Percentiles rank a stretch among this genome's conserved stretches.
Conservation (phyloP, 352 stramenopile genomes). For the Globisporangium heterothallicum region DNA sequence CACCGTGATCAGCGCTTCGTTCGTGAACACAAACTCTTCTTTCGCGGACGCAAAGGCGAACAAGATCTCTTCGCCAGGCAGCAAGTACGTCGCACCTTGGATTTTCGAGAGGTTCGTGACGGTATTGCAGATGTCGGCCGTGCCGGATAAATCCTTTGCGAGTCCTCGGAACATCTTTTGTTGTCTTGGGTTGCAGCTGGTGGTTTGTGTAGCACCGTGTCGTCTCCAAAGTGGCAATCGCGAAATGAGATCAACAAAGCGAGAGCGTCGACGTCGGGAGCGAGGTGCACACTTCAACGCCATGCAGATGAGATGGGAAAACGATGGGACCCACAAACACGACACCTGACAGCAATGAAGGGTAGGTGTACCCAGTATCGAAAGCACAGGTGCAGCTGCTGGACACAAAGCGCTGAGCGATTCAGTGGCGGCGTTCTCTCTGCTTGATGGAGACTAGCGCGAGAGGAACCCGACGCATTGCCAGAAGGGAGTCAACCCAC, state of each 20-base stretch:
- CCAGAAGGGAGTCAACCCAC: no score
- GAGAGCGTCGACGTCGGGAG: not conserved
- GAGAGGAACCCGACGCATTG: no score
- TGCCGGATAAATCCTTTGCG: slow-evolving; percentile 40
- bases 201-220: no score
- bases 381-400: not conserved
- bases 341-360: no score
- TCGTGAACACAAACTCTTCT: slow-evolving; percentile 67
- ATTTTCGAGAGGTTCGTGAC: slow-evolving; percentile 41
- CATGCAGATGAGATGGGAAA: not conserved
- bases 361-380: no score
- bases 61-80: slow-evolving; percentile 45
- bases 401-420: not conserved
- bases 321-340: not conserved
- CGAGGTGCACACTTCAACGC: not conserved
- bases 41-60: slow-evolving; percentile 51
- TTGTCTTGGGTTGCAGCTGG: not conserved
- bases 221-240: no score
- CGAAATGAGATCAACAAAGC: not conserved
- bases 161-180: slow-evolving; percentile 37
- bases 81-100: slow-evolving; percentile 33
- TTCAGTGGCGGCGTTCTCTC: not conserved
- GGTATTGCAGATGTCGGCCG: slow-evolving; percentile 45
- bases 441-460: no score
- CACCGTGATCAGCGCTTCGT: slow-evolving; percentile 40